Evolutionary conservation across 352 stramenopile genomes (phyloP), one percentile per base, ranked within the genome.

Genomic region (Phytopythium delawarense): DNA sequence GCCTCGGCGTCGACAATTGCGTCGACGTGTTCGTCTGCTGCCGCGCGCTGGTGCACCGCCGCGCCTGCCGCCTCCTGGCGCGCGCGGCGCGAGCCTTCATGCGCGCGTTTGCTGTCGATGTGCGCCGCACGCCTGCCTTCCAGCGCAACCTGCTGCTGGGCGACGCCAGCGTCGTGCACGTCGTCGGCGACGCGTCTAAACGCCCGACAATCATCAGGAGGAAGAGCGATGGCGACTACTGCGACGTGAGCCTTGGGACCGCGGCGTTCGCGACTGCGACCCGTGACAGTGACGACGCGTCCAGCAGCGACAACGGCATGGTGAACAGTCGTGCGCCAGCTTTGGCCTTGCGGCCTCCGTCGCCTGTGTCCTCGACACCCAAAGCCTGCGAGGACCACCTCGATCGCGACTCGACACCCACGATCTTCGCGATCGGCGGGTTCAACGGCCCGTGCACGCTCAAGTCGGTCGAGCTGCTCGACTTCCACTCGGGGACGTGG

Each of bases 1-100:
- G 88, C 62, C 78, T 92, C 15, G 74, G 63, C 32, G 70, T 90
- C 23, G 48, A 63, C 61, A 92, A 89, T 57, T 91, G 83, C 55
- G 75, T 89, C 23, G 79, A 92, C 58, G 88, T 92, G 57, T 92
- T 81, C 57, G 61, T 89, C 30, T 86, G 79, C 50, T 88, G 78
- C 48, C 77, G 85, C 30, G 72, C 65, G 45, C 71, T 92, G 20
- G 75, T 78, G 66, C 75, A 83, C 50, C 72, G 79, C 4, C 42
- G 67, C 16, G 66, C 73, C 7, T 92, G 83, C 45, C 65, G 70
- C 6, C 55, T 84, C 20, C 67, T 92, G 34, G 74, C 78, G 16
- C 72, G 79, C n/a, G 79, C 79, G 5, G 80, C 83, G 15, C 49
- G 74, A 18, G 76, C 79, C 0, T 89, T 88, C 74, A 80, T 89